Conservation (phyloP, 371 early-diverging fungal species). For the Mortierella polycephala region DNA sequence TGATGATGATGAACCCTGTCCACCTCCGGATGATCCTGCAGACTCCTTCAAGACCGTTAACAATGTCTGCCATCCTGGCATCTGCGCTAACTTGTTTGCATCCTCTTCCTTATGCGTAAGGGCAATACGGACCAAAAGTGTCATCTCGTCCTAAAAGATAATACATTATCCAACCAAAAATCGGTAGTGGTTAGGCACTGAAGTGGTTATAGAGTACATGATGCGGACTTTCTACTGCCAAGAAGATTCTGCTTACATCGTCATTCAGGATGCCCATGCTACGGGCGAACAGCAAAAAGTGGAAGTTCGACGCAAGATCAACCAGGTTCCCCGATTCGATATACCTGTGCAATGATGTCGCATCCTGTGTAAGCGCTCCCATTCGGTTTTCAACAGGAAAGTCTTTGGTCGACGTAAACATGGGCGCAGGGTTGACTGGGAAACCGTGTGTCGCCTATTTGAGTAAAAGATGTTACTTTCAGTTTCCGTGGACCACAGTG, state of each 20-base stretch:
- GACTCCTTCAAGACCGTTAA: constrained; percentile 72
- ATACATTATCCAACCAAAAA: constrained; percentile 13
- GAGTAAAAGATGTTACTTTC: not conserved
- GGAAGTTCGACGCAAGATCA: constrained; percentile 80
- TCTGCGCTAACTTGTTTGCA: constrained; percentile 57
- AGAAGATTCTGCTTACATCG: constrained; percentile 28
- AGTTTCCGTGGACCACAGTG: not conserved
- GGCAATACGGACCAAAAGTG: constrained; percentile 63
- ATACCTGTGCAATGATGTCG: constrained; percentile 55
- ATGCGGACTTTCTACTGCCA: not conserved
- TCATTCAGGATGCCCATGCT: constrained; percentile 60
- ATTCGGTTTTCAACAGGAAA: constrained; percentile 86
- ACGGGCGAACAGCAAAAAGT: constrained; percentile 78
- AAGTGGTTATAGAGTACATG: not conserved
- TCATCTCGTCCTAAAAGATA: constrained; percentile 63
- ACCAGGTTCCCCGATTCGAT: constrained; percentile 57
- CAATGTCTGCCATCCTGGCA: constrained; percentile 86
- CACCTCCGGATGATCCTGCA: constrained; percentile 52
- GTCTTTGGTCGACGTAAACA: constrained; percentile 68
- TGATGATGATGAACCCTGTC: constrained; percentile 13
- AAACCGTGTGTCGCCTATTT: constrained; percentile 92
- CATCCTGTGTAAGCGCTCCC: constrained; percentile 33
- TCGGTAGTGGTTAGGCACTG: not conserved
- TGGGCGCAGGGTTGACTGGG: constrained; percentile 82
- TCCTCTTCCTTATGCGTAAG: constrained; percentile 57